Percentiles rank a stretch among this genome's conserved stretches.
Conservation (phyloP, 75 land plant species). For the Cupressus sempervirens region DNA sequence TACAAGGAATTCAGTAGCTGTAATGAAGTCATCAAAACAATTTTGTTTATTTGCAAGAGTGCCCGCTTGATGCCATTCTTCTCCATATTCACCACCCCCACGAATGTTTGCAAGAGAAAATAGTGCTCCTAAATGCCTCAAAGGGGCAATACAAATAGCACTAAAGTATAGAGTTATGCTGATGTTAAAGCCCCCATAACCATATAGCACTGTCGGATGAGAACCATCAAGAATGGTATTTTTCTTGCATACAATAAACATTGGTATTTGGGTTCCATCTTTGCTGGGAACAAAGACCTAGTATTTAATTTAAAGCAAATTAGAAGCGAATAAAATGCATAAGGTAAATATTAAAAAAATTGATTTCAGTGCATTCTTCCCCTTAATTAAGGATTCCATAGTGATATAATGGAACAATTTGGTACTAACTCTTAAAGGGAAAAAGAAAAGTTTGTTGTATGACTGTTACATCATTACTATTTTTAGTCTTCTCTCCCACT, state of each 20-base stretch:
- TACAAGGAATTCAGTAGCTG: conserved; percentile 77
- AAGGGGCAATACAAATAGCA: conserved; percentile 48
- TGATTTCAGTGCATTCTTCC: not conserved
- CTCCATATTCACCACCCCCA: conserved; percentile 99
- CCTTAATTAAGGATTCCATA: not conserved
- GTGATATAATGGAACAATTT: not conserved
- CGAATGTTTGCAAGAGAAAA: conserved; percentile 87
- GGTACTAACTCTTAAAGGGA: not conserved
- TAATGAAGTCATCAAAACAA: conserved; percentile 94
- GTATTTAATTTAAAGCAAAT: not conserved
- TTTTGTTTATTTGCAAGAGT: conserved; percentile 84
- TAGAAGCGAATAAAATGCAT: not conserved
- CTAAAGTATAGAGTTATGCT: conserved; percentile 82
- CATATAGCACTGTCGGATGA: conserved; percentile 82
- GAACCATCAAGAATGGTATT: conserved; percentile 53
- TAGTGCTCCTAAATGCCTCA: conserved; percentile 58
- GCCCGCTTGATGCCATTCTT: conserved; percentile 97
- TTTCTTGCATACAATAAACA: conserved; percentile 83
- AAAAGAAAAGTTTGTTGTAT: not conserved
- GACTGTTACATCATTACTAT: no score
- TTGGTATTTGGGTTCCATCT: conserved; percentile 88
- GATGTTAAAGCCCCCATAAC: conserved; percentile 90
- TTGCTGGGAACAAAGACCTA: conserved; percentile 83
- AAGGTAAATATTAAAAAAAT: not conserved
- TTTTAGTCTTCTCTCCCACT: no score